These are phyloP conservation scores for Cercospora beticola DNA, from an alignment of 2,329 filamentous ascomycete species.

Conservation along the genomic window DNA sequence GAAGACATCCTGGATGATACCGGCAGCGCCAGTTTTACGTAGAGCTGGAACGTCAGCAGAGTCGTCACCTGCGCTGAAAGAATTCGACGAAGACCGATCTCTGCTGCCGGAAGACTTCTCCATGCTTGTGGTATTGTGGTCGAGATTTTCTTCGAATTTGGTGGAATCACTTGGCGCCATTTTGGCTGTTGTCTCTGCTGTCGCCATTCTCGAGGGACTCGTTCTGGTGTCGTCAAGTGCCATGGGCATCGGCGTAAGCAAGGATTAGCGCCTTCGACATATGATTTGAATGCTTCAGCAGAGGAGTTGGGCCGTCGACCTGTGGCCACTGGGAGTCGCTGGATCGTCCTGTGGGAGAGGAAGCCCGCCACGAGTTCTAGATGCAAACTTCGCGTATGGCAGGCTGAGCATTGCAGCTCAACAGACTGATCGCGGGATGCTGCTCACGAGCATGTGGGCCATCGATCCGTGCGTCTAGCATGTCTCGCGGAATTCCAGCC, in stretches of 20 bases:
- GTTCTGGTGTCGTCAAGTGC: neutral
- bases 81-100: neutral
- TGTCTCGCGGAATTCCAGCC: neutral
- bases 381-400: neutral
- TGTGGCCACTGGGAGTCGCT: neutral
- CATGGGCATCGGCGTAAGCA: neutral
- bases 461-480: neutral
- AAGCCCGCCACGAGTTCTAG: neutral
- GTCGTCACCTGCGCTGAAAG: neutral
- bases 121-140: neutral
- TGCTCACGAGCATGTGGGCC: too few species aligned
- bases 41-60: neutral
- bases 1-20: neutral
- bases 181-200: neutral
- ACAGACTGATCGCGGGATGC: neutral
- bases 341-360: neutral
- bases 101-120: neutral
- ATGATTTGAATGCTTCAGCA: neutral
- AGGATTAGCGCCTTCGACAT: neutral
- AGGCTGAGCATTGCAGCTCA: neutral
- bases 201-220: neutral
- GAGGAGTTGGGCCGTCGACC: neutral
- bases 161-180: neutral
- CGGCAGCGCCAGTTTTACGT: neutral
- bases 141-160: neutral